Conservation (phyloP, 139 green algal genomes). For the Spirogloea muscicola region DNA sequence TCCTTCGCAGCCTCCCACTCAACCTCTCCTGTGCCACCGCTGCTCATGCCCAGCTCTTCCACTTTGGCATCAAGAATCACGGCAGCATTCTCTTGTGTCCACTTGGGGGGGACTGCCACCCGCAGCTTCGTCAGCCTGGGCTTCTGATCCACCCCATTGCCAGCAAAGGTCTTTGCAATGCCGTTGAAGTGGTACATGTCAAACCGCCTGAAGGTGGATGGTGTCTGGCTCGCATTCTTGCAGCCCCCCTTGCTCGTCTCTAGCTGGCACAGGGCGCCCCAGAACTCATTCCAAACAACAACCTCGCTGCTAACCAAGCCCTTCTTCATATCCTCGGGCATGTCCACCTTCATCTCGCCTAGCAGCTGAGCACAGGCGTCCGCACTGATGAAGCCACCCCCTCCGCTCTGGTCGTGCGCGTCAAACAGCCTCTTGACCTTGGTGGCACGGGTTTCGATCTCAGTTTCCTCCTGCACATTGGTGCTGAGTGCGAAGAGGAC, state of each 20-base stretch:
- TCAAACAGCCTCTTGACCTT: slow-evolving; percentile 21
- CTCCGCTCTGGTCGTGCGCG: slow-evolving; percentile 20
- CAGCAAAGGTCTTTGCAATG: slow-evolving; percentile 43
- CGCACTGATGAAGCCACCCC: slow-evolving; percentile 36
- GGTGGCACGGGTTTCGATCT: slow-evolving; percentile 15
- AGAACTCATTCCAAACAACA: slow-evolving; percentile 45
- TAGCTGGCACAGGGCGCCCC: slow-evolving; percentile 20
- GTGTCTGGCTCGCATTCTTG: no score
- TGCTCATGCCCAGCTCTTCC: not conserved
- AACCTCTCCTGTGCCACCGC: not conserved
- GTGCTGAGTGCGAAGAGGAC: slow-evolving; percentile 44
- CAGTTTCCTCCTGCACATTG: slow-evolving; percentile 32
- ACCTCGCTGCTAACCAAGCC: slow-evolving; percentile 2
- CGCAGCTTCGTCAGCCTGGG: slow-evolving; percentile 25
- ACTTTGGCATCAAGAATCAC: not conserved
- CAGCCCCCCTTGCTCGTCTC: slow-evolving; percentile 18
- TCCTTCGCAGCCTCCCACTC: slow-evolving; percentile 9
- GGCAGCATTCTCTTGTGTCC: slow-evolving; percentile 10
- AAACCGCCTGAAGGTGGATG: no score
- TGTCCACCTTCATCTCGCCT: slow-evolving; percentile 6
- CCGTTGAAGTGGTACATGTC: slow-evolving; percentile 47
- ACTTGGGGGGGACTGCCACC: slow-evolving; percentile 41
- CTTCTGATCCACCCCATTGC: slow-evolving; percentile 14
- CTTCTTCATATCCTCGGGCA: slow-evolving; percentile 5
- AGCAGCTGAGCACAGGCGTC: slow-evolving; percentile 12